Evolutionary conservation across 805 yeast genomes (phyloP).

Genomic region (Cyberlindnera veronae): DNA sequence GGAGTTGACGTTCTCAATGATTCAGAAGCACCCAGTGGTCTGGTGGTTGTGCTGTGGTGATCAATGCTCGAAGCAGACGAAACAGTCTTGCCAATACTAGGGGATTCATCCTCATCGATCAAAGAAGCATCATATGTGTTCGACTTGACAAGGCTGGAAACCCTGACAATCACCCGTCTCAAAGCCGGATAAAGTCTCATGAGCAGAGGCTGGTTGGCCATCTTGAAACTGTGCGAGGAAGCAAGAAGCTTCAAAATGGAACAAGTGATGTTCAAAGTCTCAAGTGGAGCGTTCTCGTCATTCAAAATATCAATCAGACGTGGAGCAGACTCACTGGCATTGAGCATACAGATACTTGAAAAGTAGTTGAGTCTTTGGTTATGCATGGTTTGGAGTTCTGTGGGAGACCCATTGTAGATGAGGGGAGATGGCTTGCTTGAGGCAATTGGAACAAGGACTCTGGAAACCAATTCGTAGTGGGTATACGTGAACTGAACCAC

Average conservation of each 20-base stretch:
- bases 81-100: constrained; percentile 14
- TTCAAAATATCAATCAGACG: constrained; percentile 23
- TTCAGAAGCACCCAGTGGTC: constrained; percentile 2
- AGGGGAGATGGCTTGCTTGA: constrained; percentile 17
- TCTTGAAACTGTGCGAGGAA: constrained; percentile 27
- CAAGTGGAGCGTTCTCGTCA: constrained; percentile 30
- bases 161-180: constrained; percentile 26
- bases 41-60: constrained; percentile 8
- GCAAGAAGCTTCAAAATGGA: constrained; percentile 35
- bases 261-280: constrained; percentile 32
- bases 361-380: constrained; percentile 31
- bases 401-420: constrained; percentile 10
- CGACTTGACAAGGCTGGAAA: constrained; percentile 18
- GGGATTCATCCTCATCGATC: constrained; percentile 19
- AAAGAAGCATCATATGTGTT: constrained; percentile 18
- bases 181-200: constrained; percentile 29
- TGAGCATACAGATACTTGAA: constrained; percentile 25
- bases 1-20: constrained; percentile 17
- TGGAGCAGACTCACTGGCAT: constrained; percentile 20
- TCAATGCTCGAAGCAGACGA: constrained; percentile 22
- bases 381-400: constrained; percentile 24
- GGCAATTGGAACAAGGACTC: constrained; percentile 23
- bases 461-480: constrained; percentile 19
- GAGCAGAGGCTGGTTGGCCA: constrained; percentile 27
- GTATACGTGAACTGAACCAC: constrained; percentile 29